Conservation (phyloP, 2,329 filamentous ascomycete species). For the Penicillium palitans region DNA sequence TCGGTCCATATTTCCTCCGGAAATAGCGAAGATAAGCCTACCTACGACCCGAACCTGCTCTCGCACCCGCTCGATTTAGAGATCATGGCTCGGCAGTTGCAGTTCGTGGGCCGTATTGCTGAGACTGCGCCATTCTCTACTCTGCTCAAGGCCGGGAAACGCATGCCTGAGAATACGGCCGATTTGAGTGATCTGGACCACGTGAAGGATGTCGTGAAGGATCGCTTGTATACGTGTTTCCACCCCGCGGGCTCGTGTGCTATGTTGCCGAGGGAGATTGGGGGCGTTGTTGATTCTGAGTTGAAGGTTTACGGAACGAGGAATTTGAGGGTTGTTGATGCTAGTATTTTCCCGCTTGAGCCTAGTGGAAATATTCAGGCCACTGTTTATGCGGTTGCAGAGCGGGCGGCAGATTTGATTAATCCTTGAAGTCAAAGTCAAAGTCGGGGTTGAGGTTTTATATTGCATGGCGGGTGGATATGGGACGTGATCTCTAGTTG, state of each 20-base stretch:
- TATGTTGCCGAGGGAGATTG: constrained; percentile 33
- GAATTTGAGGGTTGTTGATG: constrained; percentile 38
- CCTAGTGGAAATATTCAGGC: constrained; percentile 40
- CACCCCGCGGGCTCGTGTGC: constrained; percentile 36
- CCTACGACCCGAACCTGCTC: constrained; percentile 50
- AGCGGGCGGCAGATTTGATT: constrained; percentile 33
- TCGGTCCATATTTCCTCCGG: constrained; percentile 34
- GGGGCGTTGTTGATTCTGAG: constrained; percentile 33
- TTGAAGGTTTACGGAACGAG: constrained; percentile 32
- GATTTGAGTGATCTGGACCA: constrained; percentile 21
- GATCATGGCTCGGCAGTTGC: constrained; percentile 38
- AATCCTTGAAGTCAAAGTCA: background rate
- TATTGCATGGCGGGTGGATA: background rate
- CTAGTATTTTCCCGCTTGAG: constrained; percentile 38
- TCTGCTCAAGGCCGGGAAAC: constrained; percentile 18
- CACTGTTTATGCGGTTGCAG: constrained; percentile 39
- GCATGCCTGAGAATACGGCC: constrained; percentile 6
- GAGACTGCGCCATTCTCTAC: constrained; percentile 21
- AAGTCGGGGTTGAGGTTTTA: background rate
- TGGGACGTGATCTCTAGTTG: background rate
- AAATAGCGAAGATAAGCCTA: constrained; percentile 37
- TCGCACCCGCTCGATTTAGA: constrained; percentile 45
- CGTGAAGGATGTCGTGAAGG: constrained; percentile 24
- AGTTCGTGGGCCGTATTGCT: constrained; percentile 27
- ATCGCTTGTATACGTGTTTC: constrained; percentile 23